A percentile compares a stretch with the other conserved stretches of the same genome.
Conservation (phyloP, 371 early-diverging fungal genomes). For the Mortierella sp. region DNA sequence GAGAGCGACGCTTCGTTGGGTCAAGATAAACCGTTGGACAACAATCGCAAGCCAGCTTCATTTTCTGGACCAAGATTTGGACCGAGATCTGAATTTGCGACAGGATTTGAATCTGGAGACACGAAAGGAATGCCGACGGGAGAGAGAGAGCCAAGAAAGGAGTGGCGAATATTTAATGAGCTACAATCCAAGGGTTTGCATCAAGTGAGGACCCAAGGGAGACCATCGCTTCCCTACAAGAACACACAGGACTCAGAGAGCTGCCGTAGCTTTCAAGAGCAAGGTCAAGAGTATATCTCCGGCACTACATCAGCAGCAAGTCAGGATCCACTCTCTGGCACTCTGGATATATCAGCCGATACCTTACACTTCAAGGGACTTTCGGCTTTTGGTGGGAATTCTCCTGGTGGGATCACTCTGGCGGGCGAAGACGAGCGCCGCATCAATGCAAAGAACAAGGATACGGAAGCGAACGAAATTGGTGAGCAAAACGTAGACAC, state of each 20-base stretch:
- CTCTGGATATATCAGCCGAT: background rate
- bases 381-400: background rate
- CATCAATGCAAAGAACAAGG: background rate
- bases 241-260: constrained; percentile 38
- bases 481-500: background rate
- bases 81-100: background rate
- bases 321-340: background rate
- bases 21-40: too few relatives aligned
- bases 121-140: background rate
- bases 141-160: background rate
- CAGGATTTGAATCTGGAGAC: background rate
- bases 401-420: background rate
- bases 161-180: background rate
- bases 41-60: background rate
- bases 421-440: background rate
- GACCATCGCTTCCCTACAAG: background rate
- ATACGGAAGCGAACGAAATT: background rate
- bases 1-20: background rate
- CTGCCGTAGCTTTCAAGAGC: background rate
- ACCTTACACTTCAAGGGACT: background rate
- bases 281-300: background rate
- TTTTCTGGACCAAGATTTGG: background rate
- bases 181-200: background rate
- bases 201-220: background rate
- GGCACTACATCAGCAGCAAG: background rate